A percentile compares a stretch with the other conserved stretches of the same genome.
These are phyloP conservation scores for Talaromyces sp. DNA, from an alignment of 2,329 filamentous ascomycete genomes.

Conservation along the genomic window DNA sequence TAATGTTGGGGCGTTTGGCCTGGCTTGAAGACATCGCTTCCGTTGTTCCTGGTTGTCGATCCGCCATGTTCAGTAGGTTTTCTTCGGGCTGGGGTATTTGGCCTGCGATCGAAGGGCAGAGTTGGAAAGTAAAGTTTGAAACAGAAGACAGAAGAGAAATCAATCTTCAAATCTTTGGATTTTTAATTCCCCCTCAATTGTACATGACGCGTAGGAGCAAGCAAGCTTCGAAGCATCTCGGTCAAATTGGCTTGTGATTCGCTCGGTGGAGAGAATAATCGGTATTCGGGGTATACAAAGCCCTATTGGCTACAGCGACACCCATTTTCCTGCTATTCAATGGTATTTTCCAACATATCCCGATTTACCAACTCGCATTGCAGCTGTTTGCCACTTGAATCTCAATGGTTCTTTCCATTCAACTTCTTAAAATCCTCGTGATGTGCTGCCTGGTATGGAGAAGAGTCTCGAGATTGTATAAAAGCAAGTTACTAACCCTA, in stretches of 20 bases:
- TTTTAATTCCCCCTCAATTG: too few relatives aligned
- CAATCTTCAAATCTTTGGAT: neutral
- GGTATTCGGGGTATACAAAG: neutral
- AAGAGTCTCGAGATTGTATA: too few relatives aligned
- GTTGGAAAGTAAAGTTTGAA: neutral
- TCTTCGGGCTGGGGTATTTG: neutral
- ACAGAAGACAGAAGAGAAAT: neutral
- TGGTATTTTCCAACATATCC: too few relatives aligned
- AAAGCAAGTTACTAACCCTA: too few relatives aligned
- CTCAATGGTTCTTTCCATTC: too few relatives aligned
- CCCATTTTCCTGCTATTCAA: too few relatives aligned
- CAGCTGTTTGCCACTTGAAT: too few relatives aligned
- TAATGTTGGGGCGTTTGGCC: conserved; percentile 30
- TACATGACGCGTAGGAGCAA: too few relatives aligned
- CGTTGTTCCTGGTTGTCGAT: neutral
- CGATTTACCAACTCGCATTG: too few relatives aligned
- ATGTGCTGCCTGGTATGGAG: too few relatives aligned
- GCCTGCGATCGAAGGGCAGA: neutral
- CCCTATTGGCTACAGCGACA: neutral
- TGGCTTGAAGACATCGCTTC: neutral
- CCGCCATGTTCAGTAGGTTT: neutral
- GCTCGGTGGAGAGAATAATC: neutral
- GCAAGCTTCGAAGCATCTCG: neutral
- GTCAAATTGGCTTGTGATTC: neutral
- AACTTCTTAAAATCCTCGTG: too few relatives aligned